Percentiles rank a stretch among this genome's conserved stretches.
Evolutionary conservation across 345 rosid species (phyloP).

Genomic region (Brassica cretica): DNA sequence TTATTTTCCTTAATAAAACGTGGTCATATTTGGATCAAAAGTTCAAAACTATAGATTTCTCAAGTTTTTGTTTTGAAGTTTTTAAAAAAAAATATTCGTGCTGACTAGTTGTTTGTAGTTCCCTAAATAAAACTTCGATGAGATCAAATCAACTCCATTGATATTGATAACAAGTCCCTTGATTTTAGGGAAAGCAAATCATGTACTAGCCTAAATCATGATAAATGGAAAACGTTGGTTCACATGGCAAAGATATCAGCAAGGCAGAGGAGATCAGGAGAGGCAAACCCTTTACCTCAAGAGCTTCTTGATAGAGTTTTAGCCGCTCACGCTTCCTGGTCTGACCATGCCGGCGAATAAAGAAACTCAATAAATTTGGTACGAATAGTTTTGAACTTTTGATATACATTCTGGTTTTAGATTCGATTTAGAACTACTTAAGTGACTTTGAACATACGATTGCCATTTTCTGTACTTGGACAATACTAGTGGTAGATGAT

Average conservation of each 20-base stretch:
- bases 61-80: neutral
- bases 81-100: neutral
- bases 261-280: slow-evolving; percentile 94
- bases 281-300: slow-evolving; percentile 69
- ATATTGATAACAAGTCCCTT: neutral
- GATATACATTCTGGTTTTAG: neutral
- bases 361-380: neutral
- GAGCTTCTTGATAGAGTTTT: slow-evolving; percentile 59
- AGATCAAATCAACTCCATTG: neutral
- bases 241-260: slow-evolving; percentile 90
- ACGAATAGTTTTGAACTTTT: neutral
- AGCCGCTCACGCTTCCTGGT: slow-evolving; percentile 77
- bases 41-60: too few species aligned
- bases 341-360: slow-evolving; percentile 40
- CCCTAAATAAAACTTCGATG: neutral
- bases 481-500: neutral
- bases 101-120: neutral
- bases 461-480: neutral
- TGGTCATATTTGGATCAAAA: neutral
- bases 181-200: neutral
- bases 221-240: slow-evolving; percentile 92
- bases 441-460: neutral
- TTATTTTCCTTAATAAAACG: neutral
- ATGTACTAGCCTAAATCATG: slow-evolving; percentile 43
- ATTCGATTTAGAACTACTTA: neutral